phyloP scores from a whole-genome alignment of 371 early-diverging fungal species.

The Apophysomyces trapeziformis region DNA sequence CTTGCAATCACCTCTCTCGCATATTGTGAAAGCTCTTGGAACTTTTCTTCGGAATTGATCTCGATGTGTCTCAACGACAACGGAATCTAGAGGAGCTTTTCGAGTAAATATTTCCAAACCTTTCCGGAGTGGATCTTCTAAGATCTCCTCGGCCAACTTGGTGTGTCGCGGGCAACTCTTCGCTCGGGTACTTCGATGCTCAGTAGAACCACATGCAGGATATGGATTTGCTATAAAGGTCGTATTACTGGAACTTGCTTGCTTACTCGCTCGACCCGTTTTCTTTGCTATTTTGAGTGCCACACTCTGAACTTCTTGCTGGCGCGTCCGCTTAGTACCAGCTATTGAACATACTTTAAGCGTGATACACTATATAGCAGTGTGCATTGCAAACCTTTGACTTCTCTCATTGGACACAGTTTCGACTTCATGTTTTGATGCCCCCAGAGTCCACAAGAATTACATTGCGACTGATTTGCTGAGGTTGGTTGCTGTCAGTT shows the following conservation, averaged over 20 bases:
- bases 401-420: not conserved
- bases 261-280: not conserved
- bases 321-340: not conserved
- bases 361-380: not conserved
- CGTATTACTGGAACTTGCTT: too few relatives aligned
- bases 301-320: not conserved
- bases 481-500: too few relatives aligned
- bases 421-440: not conserved
- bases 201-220: too few relatives aligned
- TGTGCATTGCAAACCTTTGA: not conserved
- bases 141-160: not conserved
- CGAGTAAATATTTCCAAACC: too few relatives aligned
- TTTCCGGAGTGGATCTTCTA: not conserved
- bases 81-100: not conserved
- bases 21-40: too few relatives aligned
- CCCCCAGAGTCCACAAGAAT: not conserved
- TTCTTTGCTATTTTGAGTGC: not conserved
- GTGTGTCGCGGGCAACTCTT: too few relatives aligned
- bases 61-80: not conserved
- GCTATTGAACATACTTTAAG: not conserved
- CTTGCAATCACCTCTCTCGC: too few relatives aligned
- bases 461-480: too few relatives aligned
- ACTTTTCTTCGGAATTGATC: too few relatives aligned
- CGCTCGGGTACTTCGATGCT: too few relatives aligned
- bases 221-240: too few relatives aligned